Evolutionary conservation across 2,329 filamentous ascomycete species (phyloP), one percentile per base, ranked within the genome.

Genomic region (Hypomyces rosellus): DNA sequence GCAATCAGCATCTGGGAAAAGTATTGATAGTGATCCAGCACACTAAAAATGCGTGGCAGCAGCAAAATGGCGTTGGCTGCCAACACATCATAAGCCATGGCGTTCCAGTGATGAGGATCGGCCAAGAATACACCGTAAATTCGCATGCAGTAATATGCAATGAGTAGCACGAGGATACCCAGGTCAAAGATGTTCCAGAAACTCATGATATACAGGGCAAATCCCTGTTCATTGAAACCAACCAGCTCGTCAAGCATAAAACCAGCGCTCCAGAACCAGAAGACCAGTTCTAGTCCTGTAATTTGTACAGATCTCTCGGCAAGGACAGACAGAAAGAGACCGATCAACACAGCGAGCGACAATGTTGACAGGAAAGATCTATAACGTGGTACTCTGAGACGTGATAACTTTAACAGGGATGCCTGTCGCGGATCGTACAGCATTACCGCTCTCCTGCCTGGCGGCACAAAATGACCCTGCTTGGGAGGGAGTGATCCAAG

Each of bases 151-250:
- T 96, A 95, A 72, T 96, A 96, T 49, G 88, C 80, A 60, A 95
- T 83, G 59, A 96, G 82, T 54, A 96, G 74, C 20, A 95, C 71
- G 47, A 96, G 72, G 48, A 96, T 96, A 8, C 91, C 91, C 36
- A 96, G 74, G 63, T 96, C 92, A 66, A 96, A 96, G 36, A 91
- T 82, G 66, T 96, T 96, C 92, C 92, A 96, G 66, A 96, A 93
- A 65, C 89, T 95, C 84, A 96, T 92, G 62, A 96, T 89, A 69
- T 96, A 97, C 30, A 97, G 80, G 36, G 90, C 91, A 65, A 96
- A 96, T 3, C 92, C 92, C 69, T 96, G 90, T 67, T 97, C 92
- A 58, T 91, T 96, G 74, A 96, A 96, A 11, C 91, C 91, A 15
- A 96, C 90, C 18, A 97, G 80, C 69, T 96, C 92, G 62, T 96